Percentiles rank a stretch among this genome's conserved stretches.
Conservation (phyloP, 2,329 filamentous ascomycete species). For the Sarocladiaceae sp. region DNA sequence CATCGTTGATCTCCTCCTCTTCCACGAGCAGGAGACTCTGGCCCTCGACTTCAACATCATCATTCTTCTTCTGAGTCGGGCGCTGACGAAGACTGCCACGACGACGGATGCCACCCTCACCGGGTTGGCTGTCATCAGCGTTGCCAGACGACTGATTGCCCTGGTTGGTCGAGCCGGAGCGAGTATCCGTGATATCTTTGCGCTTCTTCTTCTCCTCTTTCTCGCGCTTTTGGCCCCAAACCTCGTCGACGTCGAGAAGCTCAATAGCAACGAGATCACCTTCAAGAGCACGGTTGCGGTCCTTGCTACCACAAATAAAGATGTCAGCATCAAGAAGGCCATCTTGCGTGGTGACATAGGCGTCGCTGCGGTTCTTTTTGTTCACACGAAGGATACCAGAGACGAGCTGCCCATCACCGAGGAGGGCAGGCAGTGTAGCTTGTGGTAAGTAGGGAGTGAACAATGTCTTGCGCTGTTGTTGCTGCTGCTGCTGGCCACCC, state of each 20-base stretch:
- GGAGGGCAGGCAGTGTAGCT: conserved; percentile 83
- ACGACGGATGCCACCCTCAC: conserved; percentile 82
- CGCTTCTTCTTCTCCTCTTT: conserved; percentile 99
- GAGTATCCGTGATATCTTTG: conserved; percentile 94
- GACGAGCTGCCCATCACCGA: conserved; percentile 89
- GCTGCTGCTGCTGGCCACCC: conserved; percentile 69
- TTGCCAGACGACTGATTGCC: conserved; percentile 60
- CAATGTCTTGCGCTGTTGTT: conserved; percentile 95
- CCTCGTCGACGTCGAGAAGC: conserved; percentile 94
- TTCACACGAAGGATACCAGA: conserved; percentile 96
- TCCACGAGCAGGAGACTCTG: conserved; percentile 95
- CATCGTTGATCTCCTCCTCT: conserved; percentile 97
- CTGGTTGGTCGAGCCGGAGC: conserved; percentile 70
- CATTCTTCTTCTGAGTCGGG: conserved; percentile 99
- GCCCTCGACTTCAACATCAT: conserved; percentile 97
- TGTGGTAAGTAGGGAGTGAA: conserved; percentile 98
- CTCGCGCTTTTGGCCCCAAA: conserved; percentile 97
- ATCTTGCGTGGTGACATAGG: conserved; percentile 92
- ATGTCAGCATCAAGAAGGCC: conserved; percentile 89
- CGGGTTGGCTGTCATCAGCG: conserved; percentile 57
- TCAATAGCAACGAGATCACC: conserved; percentile 95
- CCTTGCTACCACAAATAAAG: conserved; percentile 99
- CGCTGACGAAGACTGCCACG: conserved; percentile 94
- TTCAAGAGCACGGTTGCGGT: conserved; percentile 93
- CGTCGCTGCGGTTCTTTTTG: conserved; percentile 99